phyloP scores from a whole-genome alignment of 2,329 filamentous ascomycete genomes.

The Eurotiales sp. region DNA sequence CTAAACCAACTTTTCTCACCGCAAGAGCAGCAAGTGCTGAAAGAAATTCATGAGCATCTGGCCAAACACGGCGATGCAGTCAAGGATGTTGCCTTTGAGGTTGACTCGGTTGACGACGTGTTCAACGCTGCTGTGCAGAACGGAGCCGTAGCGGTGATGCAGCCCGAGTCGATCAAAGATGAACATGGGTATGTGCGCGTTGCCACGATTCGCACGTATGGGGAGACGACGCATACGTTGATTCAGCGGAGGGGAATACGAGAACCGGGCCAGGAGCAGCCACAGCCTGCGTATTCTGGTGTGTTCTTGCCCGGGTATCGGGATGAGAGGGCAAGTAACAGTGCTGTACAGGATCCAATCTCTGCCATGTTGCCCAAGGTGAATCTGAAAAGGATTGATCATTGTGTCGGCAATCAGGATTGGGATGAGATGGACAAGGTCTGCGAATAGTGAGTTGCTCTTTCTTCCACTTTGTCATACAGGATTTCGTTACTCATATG shows the following conservation, averaged over 20 bases:
- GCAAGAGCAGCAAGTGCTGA: slow-evolving; percentile 63
- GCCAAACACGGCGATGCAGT: slow-evolving; percentile 89
- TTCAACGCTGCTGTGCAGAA: slow-evolving; percentile 66
- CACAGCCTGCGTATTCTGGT: slow-evolving; percentile 71
- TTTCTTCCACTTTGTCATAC: background rate
- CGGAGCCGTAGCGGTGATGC: slow-evolving; percentile 37
- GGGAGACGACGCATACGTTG: slow-evolving; percentile 91
- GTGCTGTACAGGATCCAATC: slow-evolving; percentile 42
- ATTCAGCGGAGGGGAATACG: slow-evolving; percentile 63
- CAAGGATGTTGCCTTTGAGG: slow-evolving; percentile 92
- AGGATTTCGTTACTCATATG: background rate
- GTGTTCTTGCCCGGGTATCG: slow-evolving; percentile 81
- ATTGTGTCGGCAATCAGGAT: slow-evolving; percentile 96
- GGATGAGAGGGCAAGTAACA: slow-evolving; percentile 36
- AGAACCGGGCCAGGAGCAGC: slow-evolving; percentile 13
- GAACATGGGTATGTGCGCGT: slow-evolving; percentile 64
- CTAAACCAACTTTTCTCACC: slow-evolving; percentile 54
- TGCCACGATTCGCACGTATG: slow-evolving; percentile 85
- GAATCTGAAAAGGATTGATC: slow-evolving; percentile 73
- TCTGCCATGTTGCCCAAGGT: slow-evolving; percentile 57
- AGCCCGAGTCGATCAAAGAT: slow-evolving; percentile 58
- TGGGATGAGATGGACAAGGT: slow-evolving; percentile 79
- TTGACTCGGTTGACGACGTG: slow-evolving; percentile 80
- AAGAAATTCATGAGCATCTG: slow-evolving; percentile 76
- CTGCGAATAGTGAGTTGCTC: slow-evolving; percentile 53